Base-by-base conservation (phyloP, 78 protist genomes). In the Planoprotostelium fungivorum region DNA sequence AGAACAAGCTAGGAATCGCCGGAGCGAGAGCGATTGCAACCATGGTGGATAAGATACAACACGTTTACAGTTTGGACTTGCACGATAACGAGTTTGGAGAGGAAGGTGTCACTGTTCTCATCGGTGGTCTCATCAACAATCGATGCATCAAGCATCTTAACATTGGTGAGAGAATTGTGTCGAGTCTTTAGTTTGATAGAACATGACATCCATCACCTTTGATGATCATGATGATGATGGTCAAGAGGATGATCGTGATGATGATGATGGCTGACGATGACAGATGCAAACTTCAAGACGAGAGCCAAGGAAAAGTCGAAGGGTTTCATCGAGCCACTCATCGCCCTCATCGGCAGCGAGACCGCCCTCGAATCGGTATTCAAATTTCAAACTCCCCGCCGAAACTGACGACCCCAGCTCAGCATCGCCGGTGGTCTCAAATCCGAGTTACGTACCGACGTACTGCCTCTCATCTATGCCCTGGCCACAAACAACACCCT, bases 21-120 rank as follows among this genome's bases (percentile, higher is more conserved):
- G 96, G 96, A 38, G 96, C 96, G 63, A 84, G 91, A 63, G 89
- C 88, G 93, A 89, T 94, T 29, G 86, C 96, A 29, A 83, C 90
- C 29, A 36, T 89, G 9, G 87, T 91, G n/a, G 91, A 85, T 38
- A 88, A 91, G 51, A 37, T 94, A 28, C 39, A 90, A 63, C 89
- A 94, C 84, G 85, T 94, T 35, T n/a, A 38, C n/a, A 38, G 28
- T 23, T 83, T 94, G 36, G 95, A 93, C 86, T 29, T 89, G 0
- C 63, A 89, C 28, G 96, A 94, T 38, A 94, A 94, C 85, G 96
- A 94, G 83, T 89, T 94, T 37, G 92, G 92, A 28, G 96, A 94
- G 84, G 96, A 94, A 37, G 96, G 96, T 84, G 96, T 94, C 34
- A 86, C 93, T 1, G 89, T 86, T 0, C 85, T 94, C 37, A 89